Percentiles rank a stretch among this genome's conserved stretches.
Conservation (phyloP, 176 grass and related monocot species). For the Ampelocalamus luodianensis region DNA sequence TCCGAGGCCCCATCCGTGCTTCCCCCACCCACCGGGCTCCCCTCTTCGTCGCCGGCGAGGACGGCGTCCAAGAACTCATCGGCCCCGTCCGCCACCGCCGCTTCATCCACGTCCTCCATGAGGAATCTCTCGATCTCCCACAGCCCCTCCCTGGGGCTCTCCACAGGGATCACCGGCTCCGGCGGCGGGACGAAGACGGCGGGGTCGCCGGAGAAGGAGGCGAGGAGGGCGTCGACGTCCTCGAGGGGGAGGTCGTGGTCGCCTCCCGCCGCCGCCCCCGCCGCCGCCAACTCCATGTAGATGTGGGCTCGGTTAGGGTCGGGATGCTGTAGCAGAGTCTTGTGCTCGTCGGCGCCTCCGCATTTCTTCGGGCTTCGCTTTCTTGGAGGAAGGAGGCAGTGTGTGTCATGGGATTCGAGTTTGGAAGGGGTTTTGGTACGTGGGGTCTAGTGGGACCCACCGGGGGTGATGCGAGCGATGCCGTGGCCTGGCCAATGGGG, state of each 20-base stretch:
- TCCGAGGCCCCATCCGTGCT: no score
- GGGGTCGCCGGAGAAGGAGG: constrained; percentile 28
- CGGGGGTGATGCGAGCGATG: neutral
- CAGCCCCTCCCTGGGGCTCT: neutral
- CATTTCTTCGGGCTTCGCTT: neutral
- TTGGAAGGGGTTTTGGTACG: no score
- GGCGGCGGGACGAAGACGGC: neutral
- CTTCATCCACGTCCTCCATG: no score
- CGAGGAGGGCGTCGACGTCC: constrained; percentile 29
- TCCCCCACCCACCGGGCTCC: no score
- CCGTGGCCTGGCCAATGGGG: neutral
- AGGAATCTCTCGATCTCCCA: no score
- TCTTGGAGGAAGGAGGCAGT: no score
- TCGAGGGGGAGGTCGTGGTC: constrained; percentile 27
- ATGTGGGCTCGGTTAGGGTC: neutral
- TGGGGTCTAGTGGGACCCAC: no score
- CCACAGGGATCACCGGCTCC: neutral
- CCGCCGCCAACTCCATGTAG: neutral
- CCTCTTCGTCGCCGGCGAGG: no score
- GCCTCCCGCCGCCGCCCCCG: neutral
- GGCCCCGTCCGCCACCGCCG: no score
- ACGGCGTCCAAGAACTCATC: no score
- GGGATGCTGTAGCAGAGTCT: no score
- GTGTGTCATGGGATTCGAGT: no score
- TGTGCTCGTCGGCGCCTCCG: neutral